Conservation (phyloP, 495 filamentous ascomycete genomes). For the Neurospora pannonica region DNA sequence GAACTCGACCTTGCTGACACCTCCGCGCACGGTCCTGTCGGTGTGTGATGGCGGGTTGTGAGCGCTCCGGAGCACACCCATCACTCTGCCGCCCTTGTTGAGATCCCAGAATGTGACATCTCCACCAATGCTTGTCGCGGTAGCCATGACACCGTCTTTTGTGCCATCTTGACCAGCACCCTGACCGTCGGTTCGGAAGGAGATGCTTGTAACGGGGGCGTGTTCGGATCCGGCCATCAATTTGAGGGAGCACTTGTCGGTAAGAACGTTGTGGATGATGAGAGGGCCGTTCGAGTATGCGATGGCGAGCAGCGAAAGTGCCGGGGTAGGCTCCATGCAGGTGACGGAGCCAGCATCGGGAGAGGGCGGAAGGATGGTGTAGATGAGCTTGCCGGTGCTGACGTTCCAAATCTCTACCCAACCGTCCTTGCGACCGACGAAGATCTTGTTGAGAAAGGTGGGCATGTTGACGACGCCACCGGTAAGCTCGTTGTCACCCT, state of each 20-base stretch:
- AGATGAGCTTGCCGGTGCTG: constrained; percentile 77
- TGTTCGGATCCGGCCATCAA: constrained; percentile 51
- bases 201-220: constrained; percentile 63
- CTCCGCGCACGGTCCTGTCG: constrained; percentile 36
- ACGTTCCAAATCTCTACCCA: constrained; percentile 95
- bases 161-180: constrained; percentile 84
- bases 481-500: constrained; percentile 52
- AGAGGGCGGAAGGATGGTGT: constrained; percentile 67
- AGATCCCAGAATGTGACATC: constrained; percentile 96
- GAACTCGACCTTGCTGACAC: constrained; percentile 76
- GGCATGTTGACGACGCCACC: constrained; percentile 74
- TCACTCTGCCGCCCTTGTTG: constrained; percentile 72
- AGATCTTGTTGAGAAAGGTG: constrained; percentile 91
- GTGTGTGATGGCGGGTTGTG: constrained; percentile 60
- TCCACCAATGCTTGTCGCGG: constrained; percentile 57
- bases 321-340: constrained; percentile 72
- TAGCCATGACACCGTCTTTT: constrained; percentile 77
- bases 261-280: constrained; percentile 69
- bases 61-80: constrained; percentile 72
- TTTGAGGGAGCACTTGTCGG: constrained; percentile 57
- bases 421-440: constrained; percentile 79
- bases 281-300: constrained; percentile 72
- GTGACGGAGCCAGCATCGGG: constrained; percentile 64
- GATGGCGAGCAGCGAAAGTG: constrained; percentile 76
- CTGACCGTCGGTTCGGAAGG: constrained; percentile 83